These are phyloP conservation scores for Pontederia crassipes DNA, from an alignment of 176 grass and related monocot species.

Conservation along the genomic window DNA sequence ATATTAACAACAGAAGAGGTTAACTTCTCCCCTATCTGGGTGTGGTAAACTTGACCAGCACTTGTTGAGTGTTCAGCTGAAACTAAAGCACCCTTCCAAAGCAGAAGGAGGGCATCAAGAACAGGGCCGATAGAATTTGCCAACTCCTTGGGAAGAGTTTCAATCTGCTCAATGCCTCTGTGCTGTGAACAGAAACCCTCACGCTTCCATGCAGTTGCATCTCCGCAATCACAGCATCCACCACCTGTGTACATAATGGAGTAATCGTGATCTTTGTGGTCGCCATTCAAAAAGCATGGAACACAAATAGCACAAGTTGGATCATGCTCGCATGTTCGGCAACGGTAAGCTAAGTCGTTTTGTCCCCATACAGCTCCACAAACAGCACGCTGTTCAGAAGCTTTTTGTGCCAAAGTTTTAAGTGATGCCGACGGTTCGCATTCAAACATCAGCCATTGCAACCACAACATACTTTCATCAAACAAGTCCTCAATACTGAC, in stretches of 20 bases:
- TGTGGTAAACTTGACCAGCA: slow-evolving; percentile 9
- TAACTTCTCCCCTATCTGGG: slow-evolving; percentile 42
- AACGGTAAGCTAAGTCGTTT: slow-evolving; percentile 70
- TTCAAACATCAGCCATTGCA: slow-evolving; percentile 80
- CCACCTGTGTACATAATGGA: slow-evolving; percentile 81
- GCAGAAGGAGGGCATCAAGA: slow-evolving; percentile 48
- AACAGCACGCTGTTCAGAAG: slow-evolving; percentile 46
- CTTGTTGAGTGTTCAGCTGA: slow-evolving; percentile 14
- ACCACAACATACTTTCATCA: slow-evolving; percentile 43
- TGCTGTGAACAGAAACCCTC: slow-evolving; percentile 85
- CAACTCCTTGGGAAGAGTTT: slow-evolving; percentile 54
- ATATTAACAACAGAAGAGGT: slow-evolving; percentile 46
- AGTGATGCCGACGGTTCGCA: slow-evolving; percentile 40
- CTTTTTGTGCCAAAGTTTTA: slow-evolving; percentile 32
- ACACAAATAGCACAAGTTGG: slow-evolving; percentile 83
- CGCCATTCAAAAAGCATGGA: slow-evolving; percentile 77
- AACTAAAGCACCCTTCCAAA: slow-evolving; percentile 64
- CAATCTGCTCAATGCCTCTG: slow-evolving; percentile 65
- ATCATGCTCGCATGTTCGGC: slow-evolving; percentile 78
- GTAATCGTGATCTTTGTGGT: slow-evolving; percentile 84
- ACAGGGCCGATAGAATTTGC: slow-evolving; percentile 49
- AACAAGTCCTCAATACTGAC: slow-evolving; percentile 21
- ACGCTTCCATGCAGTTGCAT: slow-evolving; percentile 78
- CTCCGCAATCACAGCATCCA: slow-evolving; percentile 92
- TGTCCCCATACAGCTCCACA: slow-evolving; percentile 73